These are phyloP conservation scores for Erodium trifolium DNA, from an alignment of 441 rosid species.

Conservation along the genomic window DNA sequence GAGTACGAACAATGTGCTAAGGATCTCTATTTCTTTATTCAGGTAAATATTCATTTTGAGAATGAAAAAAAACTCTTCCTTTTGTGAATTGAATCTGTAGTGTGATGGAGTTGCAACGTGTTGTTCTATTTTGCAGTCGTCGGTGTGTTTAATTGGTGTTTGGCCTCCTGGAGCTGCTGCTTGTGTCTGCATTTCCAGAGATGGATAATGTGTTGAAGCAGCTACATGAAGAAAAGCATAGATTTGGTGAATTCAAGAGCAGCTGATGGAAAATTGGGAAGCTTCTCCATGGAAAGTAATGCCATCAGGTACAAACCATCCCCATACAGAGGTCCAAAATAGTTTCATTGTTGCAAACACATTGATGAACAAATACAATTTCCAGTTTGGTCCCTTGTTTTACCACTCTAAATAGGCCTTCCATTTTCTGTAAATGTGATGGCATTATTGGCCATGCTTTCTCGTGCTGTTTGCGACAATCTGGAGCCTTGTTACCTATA, in stretches of 20 bases:
- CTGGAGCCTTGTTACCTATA: too few relatives aligned
- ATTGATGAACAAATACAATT: too few relatives aligned
- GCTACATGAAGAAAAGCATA: slow-evolving; percentile 58
- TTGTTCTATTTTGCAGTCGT: slow-evolving; percentile 42
- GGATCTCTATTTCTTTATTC: slow-evolving; percentile 92
- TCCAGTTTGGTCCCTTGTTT: too few relatives aligned
- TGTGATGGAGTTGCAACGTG: not conserved
- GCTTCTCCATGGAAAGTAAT: too few relatives aligned
- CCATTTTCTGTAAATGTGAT: too few relatives aligned
- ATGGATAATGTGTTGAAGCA: slow-evolving; percentile 53
- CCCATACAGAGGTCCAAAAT: too few relatives aligned
- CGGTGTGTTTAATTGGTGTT: slow-evolving; percentile 63
- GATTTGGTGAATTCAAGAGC: slow-evolving; percentile 51
- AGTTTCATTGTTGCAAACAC: not conserved
- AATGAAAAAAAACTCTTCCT: too few relatives aligned
- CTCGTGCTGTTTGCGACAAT: too few relatives aligned
- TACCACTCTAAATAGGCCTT: too few relatives aligned
- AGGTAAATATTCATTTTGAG: slow-evolving; percentile 37
- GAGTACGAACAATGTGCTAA: slow-evolving; percentile 88
- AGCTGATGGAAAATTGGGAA: not conserved
- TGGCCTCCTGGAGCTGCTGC: slow-evolving; percentile 71
- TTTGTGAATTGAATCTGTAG: too few relatives aligned
- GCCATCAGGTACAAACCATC: too few relatives aligned
- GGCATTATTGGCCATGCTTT: too few relatives aligned
- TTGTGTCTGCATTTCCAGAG: slow-evolving; percentile 76